Evolutionary conservation across 306 rosid genomes (phyloP).

Genomic region (Acacia crassicarpa): DNA sequence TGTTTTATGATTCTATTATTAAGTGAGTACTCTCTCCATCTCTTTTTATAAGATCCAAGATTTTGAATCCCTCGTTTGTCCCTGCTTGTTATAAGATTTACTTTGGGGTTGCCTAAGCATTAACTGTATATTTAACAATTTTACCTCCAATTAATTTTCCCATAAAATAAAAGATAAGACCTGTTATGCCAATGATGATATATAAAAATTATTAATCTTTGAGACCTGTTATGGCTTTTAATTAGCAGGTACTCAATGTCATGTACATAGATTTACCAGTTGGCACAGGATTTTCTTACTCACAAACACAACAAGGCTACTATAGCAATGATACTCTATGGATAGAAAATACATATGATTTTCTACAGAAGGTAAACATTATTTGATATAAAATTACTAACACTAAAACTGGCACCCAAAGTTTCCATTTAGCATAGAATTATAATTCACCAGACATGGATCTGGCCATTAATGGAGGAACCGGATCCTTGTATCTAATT

Average conservation of each 20-base stretch:
- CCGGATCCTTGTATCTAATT: not conserved
- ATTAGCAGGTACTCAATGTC: slow-evolving; percentile 32
- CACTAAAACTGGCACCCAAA: not conserved
- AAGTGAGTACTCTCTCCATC: not conserved
- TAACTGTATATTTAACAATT: too few species aligned
- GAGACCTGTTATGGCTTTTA: not conserved
- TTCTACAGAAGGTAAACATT: slow-evolving; percentile 41
- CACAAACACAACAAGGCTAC: slow-evolving; percentile 21
- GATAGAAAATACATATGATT: slow-evolving; percentile 32
- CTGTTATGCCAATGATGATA: not conserved
- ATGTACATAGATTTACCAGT: slow-evolving; percentile 53
- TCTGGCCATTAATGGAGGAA: not conserved
- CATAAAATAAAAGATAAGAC: too few species aligned
- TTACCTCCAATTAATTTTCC: too few species aligned
- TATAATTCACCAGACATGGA: not conserved
- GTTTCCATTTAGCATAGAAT: not conserved
- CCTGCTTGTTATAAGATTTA: too few species aligned
- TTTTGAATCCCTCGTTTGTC: too few species aligned
- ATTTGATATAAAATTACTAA: not conserved
- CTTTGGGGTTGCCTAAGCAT: too few species aligned
- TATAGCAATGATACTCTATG: slow-evolving; percentile 24
- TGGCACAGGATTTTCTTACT: slow-evolving; percentile 53
- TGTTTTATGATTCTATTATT: not conserved
- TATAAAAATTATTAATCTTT: not conserved
- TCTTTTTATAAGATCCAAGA: too few species aligned